phyloP scores from a whole-genome alignment of 192 early-diverging fungal species.

The Lunasporangiospora selenospora region DNA sequence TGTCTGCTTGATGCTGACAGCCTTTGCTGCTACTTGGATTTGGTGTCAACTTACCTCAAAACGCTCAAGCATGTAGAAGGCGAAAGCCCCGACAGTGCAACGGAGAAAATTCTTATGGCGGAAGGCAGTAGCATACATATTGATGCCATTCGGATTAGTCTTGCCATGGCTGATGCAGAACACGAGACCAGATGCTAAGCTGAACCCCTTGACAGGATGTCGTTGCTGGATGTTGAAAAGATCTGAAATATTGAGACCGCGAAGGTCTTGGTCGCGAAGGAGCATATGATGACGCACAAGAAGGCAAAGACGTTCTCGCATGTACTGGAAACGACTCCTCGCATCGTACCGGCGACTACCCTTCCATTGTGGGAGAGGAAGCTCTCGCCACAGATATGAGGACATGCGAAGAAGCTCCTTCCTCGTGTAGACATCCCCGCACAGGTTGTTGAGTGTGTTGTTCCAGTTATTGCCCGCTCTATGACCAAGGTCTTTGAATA shows the following conservation, averaged over 20 bases:
- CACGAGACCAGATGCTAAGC: conserved; percentile 7
- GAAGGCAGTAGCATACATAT: conserved; percentile 14
- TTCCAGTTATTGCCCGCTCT: not conserved
- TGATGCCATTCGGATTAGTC: conserved; percentile 17
- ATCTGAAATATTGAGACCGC: conserved; percentile 17
- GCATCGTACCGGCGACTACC: conserved; percentile 1
- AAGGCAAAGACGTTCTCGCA: conserved; percentile 24
- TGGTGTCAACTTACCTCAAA: too few relatives aligned
- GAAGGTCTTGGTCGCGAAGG: conserved; percentile 29
- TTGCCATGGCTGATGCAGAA: conserved; percentile 28
- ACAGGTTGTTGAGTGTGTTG: not conserved
- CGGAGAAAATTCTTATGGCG: conserved; percentile 25
- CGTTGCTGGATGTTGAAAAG: not conserved
- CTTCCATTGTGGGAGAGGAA: not conserved
- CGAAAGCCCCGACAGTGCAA: conserved; percentile 29
- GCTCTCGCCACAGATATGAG: conserved; percentile 8
- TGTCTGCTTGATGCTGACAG: too few relatives aligned
- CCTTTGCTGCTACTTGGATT: too few relatives aligned
- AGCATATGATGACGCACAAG: conserved; percentile 30
- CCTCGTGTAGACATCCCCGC: conserved; percentile 14
- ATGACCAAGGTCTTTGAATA: conserved; percentile 11
- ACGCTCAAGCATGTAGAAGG: conserved; percentile 31
- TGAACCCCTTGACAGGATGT: conserved; percentile 4
- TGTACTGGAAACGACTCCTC: conserved; percentile 5
- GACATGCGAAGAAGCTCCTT: conserved; percentile 10